Conservation (phyloP, 306 rosid species). For the Lathyrus aphaca region DNA sequence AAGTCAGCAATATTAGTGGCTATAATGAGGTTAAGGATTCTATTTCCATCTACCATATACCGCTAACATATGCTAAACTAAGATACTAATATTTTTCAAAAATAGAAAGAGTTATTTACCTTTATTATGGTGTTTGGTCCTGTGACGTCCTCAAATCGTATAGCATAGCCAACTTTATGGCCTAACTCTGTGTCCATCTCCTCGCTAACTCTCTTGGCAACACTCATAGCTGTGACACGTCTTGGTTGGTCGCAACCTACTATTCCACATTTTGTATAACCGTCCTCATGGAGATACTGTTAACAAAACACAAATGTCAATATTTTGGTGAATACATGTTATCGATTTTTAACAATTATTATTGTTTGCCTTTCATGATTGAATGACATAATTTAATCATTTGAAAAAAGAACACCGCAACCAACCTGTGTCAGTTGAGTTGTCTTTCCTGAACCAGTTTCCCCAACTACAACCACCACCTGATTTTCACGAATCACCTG, state of each 20-base stretch:
- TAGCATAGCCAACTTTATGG: slow-evolving; percentile 93
- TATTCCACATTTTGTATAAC: slow-evolving; percentile 73
- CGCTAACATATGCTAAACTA: background rate
- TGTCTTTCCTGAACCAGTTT: slow-evolving; percentile 99
- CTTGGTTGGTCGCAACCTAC: slow-evolving; percentile 98
- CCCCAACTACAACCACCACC: slow-evolving; percentile 92
- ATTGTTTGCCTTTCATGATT: background rate
- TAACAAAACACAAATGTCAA: slow-evolving; percentile 45
- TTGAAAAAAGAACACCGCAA: slow-evolving; percentile 21
- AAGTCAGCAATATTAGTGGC: too few species aligned
- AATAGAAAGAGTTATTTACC: slow-evolving; percentile 47
- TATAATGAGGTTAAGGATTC: background rate
- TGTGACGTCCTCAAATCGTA: slow-evolving; percentile 97
- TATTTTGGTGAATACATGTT: slow-evolving; percentile 15
- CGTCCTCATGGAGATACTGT: slow-evolving; percentile 85
- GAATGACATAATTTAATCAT: slow-evolving; percentile 1
- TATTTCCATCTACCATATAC: background rate
- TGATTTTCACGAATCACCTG: slow-evolving; percentile 95
- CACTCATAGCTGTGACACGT: slow-evolving; percentile 99
- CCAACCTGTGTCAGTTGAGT: slow-evolving; percentile 91
- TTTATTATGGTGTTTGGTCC: slow-evolving; percentile 87
- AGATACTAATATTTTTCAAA: background rate
- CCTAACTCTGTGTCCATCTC: slow-evolving; percentile 98
- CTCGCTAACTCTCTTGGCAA: slow-evolving; percentile 97
- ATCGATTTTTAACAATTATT: slow-evolving; percentile 3